Evolutionary conservation across 2,329 filamentous ascomycete genomes (phyloP).

Genomic region (Paraphaeosphaeria sporulosa): DNA sequence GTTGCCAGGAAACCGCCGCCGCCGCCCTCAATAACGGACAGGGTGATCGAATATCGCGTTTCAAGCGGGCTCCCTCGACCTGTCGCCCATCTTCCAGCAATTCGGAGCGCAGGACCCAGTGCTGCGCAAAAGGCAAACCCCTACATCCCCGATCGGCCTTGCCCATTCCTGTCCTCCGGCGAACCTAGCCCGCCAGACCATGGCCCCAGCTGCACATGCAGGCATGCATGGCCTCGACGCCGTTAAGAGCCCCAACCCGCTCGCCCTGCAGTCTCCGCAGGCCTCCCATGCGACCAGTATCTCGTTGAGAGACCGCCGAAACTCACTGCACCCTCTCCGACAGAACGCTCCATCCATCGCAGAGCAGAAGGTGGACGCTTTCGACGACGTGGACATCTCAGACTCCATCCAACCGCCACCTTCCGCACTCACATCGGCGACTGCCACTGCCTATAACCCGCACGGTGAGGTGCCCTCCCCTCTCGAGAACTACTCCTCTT

Average conservation of each 20-base stretch:
- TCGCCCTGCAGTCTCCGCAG: conserved; percentile 31
- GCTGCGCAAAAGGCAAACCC: conserved; percentile 20
- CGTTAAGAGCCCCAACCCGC: conserved; percentile 33
- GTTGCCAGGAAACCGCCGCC: conserved; percentile 10
- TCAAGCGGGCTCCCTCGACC: conserved; percentile 34
- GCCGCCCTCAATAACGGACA: conserved; percentile 18
- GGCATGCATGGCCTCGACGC: conserved; percentile 18
- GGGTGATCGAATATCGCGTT: conserved; percentile 31
- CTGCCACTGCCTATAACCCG: conserved; percentile 44
- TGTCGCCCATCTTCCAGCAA: conserved; percentile 23
- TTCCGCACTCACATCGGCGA: conserved; percentile 40
- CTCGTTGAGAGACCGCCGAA: conserved; percentile 33
- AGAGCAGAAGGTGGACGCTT: conserved; percentile 28
- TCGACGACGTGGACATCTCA: conserved; percentile 45
- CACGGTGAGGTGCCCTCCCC: conserved; percentile 37
- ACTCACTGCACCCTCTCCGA: conserved; percentile 30
- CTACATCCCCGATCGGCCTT: conserved; percentile 27
- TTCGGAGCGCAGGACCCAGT: conserved; percentile 22
- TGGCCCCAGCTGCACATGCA: conserved; percentile 21
- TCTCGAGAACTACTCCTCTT: conserved; percentile 34
- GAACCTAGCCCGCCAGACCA: conserved; percentile 18
- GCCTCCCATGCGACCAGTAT: conserved; percentile 41
- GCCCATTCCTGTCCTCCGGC: conserved; percentile 18
- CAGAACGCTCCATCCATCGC: conserved; percentile 32
- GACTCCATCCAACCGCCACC: conserved; percentile 42